Percentiles rank a stretch among this genome's conserved stretches.
phyloP scores from a whole-genome alignment of 148 eudicot genomes.

The Chenopodium berlandieri region DNA sequence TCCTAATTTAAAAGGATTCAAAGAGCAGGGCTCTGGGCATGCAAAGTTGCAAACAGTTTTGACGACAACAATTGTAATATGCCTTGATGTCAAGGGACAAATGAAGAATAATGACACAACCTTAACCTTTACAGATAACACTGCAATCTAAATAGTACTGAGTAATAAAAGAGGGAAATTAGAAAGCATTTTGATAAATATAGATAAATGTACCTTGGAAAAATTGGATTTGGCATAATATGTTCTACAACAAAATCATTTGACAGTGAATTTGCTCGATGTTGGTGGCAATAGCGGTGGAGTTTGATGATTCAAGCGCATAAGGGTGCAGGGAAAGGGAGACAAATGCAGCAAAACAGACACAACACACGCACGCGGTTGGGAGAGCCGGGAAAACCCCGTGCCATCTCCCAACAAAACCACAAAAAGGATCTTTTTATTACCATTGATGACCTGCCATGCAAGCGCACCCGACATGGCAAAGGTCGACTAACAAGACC shows the following conservation, averaged over 20 bases:
- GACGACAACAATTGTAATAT: too few relatives aligned
- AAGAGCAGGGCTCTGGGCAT: too few relatives aligned
- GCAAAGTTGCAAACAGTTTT: too few relatives aligned
- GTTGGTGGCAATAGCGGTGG: not conserved
- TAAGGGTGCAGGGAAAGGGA: not conserved
- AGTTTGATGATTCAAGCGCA: not conserved
- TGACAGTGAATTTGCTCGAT: not conserved
- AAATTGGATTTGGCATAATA: not conserved
- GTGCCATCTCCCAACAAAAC: slow-evolving; percentile 58
- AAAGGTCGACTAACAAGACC: slow-evolving; percentile 36
- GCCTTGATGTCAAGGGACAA: too few relatives aligned
- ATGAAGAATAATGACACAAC: too few relatives aligned
- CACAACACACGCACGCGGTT: slow-evolving; percentile 16
- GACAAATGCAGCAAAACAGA: not conserved
- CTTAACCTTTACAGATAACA: too few relatives aligned
- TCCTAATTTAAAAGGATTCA: too few relatives aligned
- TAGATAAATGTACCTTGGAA: slow-evolving; percentile 9
- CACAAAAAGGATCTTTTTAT: slow-evolving; percentile 15
- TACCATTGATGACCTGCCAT: slow-evolving; percentile 39
- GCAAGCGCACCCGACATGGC: slow-evolving; percentile 55
- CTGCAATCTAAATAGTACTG: too few relatives aligned
- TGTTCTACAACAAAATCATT: not conserved
- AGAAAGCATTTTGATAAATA: not conserved
- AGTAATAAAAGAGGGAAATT: not conserved
- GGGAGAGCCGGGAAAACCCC: slow-evolving; percentile 65